Evolutionary conservation across 2,329 filamentous ascomycete genomes (phyloP).

Genomic region (Colletotrichum tanaceti): DNA sequence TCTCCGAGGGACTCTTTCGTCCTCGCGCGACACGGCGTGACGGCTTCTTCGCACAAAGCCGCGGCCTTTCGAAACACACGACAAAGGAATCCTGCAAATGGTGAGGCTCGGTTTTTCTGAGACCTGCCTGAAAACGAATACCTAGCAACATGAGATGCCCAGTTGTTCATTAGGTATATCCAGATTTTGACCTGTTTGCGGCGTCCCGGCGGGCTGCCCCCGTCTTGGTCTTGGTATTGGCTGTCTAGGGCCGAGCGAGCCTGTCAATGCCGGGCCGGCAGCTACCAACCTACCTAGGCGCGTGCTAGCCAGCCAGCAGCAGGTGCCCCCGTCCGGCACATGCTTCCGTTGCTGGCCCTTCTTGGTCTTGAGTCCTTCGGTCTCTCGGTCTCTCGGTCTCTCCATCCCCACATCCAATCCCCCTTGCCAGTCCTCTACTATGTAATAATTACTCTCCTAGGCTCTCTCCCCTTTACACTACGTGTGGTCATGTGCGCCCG

Average conservation of each 20-base stretch:
- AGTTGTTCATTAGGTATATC: not conserved
- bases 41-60: not conserved
- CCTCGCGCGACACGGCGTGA: not conserved
- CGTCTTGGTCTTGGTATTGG: slow-evolving; percentile 7
- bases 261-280: too few species aligned
- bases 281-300: too few species aligned
- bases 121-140: not conserved
- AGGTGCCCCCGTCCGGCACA: slow-evolving; percentile 13
- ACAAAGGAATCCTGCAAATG: not conserved
- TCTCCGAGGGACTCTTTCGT: slow-evolving; percentile 14
- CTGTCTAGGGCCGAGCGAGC: slow-evolving; percentile 11
- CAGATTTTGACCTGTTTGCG: not conserved
- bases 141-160: not conserved
- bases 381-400: not conserved
- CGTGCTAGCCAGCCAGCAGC: not conserved
- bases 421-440: not conserved
- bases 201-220: not conserved
- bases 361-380: not conserved
- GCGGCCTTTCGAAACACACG: not conserved
- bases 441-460: too few species aligned
- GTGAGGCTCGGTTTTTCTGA: slow-evolving; percentile 1
- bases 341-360: not conserved
- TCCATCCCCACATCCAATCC: not conserved
- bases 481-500: not conserved
- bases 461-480: too few species aligned